Conservation (phyloP, 805 yeast genomes). For the Candida berthetii region DNA sequence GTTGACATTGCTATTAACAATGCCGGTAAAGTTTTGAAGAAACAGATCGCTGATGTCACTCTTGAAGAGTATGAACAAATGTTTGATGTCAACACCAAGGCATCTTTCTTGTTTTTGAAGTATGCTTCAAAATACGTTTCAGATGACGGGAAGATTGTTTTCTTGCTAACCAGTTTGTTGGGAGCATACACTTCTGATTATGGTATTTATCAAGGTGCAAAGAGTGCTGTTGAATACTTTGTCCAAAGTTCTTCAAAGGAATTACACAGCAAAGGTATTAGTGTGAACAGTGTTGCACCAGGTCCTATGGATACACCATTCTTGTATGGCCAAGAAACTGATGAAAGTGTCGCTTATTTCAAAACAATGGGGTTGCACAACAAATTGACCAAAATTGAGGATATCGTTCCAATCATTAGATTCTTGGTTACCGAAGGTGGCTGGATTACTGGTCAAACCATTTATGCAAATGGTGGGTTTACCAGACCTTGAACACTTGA, state of each 20-base stretch:
- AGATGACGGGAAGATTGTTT: slow-evolving; percentile 47
- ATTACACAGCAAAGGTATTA: slow-evolving; percentile 35
- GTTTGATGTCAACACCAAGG: slow-evolving; percentile 48
- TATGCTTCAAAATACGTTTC: slow-evolving; percentile 46
- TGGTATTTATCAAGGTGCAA: slow-evolving; percentile 49
- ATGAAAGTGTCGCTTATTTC: slow-evolving; percentile 45
- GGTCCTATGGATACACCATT: slow-evolving; percentile 68
- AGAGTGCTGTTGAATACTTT: slow-evolving; percentile 49
- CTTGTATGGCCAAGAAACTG: slow-evolving; percentile 54
- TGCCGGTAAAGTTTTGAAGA: slow-evolving; percentile 63
- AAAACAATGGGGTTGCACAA: slow-evolving; percentile 42
- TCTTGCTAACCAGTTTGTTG: slow-evolving; percentile 55
- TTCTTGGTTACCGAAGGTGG: slow-evolving; percentile 59
- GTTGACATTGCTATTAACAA: slow-evolving; percentile 63
- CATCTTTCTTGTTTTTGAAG: slow-evolving; percentile 56
- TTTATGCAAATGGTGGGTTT: slow-evolving; percentile 60
- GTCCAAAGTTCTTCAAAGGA: slow-evolving; percentile 51
- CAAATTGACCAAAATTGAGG: slow-evolving; percentile 50
- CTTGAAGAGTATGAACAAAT: slow-evolving; percentile 49
- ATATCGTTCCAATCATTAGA: slow-evolving; percentile 57
- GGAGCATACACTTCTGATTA: slow-evolving; percentile 59
- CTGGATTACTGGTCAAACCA: slow-evolving; percentile 69
- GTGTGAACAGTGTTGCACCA: slow-evolving; percentile 54
- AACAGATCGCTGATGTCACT: slow-evolving; percentile 45
- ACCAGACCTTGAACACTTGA: slow-evolving; percentile 41